Conservation (phyloP, 768 basidiomycete species). For the Russula emetica region DNA sequence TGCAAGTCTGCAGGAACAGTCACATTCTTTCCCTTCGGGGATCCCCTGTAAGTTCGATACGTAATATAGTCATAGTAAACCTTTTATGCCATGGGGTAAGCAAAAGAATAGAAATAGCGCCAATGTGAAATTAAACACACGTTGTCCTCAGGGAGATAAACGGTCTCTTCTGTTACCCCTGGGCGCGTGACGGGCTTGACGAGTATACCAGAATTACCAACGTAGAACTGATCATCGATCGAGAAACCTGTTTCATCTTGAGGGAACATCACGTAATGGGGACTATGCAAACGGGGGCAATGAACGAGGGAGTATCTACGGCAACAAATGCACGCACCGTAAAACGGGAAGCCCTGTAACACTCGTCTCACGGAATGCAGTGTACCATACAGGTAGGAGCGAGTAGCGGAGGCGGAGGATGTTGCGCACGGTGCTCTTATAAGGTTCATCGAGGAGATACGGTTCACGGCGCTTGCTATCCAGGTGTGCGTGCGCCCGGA, state of each 20-base stretch:
- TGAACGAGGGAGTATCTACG: neutral
- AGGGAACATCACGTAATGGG: conserved; percentile 95
- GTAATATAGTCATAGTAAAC: conserved; percentile 96
- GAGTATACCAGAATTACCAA: conserved; percentile 83
- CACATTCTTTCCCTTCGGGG: conserved; percentile 59
- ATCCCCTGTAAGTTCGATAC: conserved; percentile 59
- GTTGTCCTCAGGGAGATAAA: conserved; percentile 88
- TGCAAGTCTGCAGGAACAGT: conserved; percentile 77
- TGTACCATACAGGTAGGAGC: conserved; percentile 93
- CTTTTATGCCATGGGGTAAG: conserved; percentile 35
- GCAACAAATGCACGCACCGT: conserved; percentile 46
- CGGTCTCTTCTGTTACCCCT: conserved; percentile 59
- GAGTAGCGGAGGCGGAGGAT: conserved; percentile 78
- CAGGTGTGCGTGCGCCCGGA: conserved; percentile 97
- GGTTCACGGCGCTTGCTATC: conserved; percentile 98
- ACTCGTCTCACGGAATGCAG: conserved; percentile 88
- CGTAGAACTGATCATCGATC: conserved; percentile 91
- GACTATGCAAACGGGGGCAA: conserved; percentile 46
- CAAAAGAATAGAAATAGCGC: conserved; percentile 6
- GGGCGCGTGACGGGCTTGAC: conserved; percentile 85
- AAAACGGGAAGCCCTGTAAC: conserved; percentile 77
- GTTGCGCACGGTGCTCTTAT: conserved; percentile 76
- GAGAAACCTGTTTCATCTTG: conserved; percentile 79
- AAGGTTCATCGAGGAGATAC: conserved; percentile 85
- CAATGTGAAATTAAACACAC: conserved; percentile 35